Evolutionary conservation across 768 basidiomycete genomes (phyloP).

Genomic region (Lactarius psammicola): DNA sequence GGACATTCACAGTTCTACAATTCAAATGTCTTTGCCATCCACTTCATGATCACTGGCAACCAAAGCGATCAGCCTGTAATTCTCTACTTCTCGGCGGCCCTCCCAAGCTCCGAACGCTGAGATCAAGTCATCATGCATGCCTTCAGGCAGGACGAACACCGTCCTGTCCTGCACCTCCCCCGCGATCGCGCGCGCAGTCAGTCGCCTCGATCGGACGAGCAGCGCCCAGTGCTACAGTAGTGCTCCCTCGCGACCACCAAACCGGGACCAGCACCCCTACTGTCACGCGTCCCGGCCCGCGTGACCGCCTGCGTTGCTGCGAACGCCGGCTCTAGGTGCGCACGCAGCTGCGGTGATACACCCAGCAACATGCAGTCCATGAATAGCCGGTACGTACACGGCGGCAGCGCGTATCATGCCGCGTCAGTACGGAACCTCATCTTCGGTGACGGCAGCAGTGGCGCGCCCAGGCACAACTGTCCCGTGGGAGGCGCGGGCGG

Average conservation of each 20-base stretch:
- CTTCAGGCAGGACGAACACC: slow-evolving; percentile 1
- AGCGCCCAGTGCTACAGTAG: too few relatives aligned
- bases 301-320: slow-evolving; percentile 2
- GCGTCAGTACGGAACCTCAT: too few relatives aligned
- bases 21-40: background rate
- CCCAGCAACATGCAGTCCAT: too few relatives aligned
- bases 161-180: slow-evolving; percentile 6
- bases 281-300: background rate
- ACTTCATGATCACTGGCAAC: too few relatives aligned
- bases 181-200: background rate
- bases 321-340: too few relatives aligned
- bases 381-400: too few relatives aligned
- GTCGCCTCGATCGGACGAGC: background rate
- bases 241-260: background rate
- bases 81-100: slow-evolving; percentile 5
- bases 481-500: too few relatives aligned
- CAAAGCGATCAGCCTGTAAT: slow-evolving; percentile 1
- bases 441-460: too few relatives aligned
- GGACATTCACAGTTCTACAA: background rate
- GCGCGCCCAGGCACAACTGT: too few relatives aligned
- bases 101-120: background rate
- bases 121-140: slow-evolving; percentile 19
- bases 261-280: too few relatives aligned
- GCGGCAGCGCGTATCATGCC: background rate
- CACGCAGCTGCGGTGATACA: too few relatives aligned